Evolutionary conservation across 148 eudicot species (phyloP).

Genomic region (Silene uniflora): DNA sequence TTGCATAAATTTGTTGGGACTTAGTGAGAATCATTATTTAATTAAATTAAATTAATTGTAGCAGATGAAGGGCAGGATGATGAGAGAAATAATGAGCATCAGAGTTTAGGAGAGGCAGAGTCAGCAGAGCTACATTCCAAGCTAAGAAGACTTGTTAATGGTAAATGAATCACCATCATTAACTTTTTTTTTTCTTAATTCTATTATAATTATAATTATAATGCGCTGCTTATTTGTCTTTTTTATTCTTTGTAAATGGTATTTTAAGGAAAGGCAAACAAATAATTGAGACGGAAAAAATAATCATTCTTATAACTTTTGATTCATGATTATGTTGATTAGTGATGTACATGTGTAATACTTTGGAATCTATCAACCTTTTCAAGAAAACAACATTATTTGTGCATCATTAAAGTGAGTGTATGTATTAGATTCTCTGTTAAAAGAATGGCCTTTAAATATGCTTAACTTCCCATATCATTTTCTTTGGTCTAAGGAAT

Average conservation of each 20-base stretch:
- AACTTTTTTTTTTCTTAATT: not conserved
- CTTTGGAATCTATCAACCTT: not conserved
- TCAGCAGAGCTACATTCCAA: constrained; percentile 20
- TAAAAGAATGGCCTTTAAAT: not conserved
- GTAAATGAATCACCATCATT: constrained; percentile 8
- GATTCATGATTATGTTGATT: not conserved
- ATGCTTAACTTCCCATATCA: too few species aligned
- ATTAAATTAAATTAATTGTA: not conserved
- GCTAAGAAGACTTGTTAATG: constrained; percentile 32
- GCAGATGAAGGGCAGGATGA: constrained; percentile 22
- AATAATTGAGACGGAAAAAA: too few species aligned
- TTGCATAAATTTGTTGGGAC: too few species aligned
- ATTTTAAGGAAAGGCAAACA: too few species aligned
- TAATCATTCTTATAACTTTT: not conserved
- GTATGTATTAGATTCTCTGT: not conserved
- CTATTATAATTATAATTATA: too few species aligned
- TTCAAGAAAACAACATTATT: not conserved
- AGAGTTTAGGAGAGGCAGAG: not conserved
- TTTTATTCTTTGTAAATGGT: too few species aligned
- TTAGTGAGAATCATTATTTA: not conserved
- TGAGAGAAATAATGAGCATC: constrained; percentile 1
- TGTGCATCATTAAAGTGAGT: not conserved
- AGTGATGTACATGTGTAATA: not conserved
- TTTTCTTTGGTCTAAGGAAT: too few species aligned
- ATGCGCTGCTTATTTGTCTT: too few species aligned